Evolutionary conservation across 352 stramenopile species (phyloP), one percentile per base, ranked within the genome.

Genomic region (Globisporangium barbulae): DNA sequence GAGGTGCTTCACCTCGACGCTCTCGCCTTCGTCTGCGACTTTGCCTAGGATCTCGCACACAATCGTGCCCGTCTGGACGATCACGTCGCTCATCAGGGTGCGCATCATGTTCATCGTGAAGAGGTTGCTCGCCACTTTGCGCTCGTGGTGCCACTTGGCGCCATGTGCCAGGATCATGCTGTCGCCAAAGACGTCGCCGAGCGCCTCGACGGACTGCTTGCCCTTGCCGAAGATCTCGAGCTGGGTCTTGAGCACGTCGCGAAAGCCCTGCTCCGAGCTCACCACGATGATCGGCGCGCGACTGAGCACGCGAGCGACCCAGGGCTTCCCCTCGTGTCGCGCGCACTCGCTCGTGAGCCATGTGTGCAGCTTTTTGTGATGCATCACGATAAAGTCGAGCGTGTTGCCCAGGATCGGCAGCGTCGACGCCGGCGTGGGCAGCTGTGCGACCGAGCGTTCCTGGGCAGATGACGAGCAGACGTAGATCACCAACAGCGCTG

Each of bases 151-250:
- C 80, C 80, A 88, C n/a, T 42, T 41, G 37, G 55, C 47, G 19
- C 69, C 73, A 28, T 84, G 48, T 0, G 70, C 53, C n/a, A 69
- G 69, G 47, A 84, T 61, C 55, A 83, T 75, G 9, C 81, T 82
- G 12, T 82, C 68, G 44, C 87, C 85, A 39, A 96, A 79, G 15
- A 94, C 47, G 64, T 89, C 72, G 8, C 66, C 39, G 3, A 83
- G 72, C 22, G 72, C 71, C 33, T 78, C 64, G 13, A 70, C 50
- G 5, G 75, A 74, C 2, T 56, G 45, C 5, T 67, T 42, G 1
- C 78, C 83, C 50, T 93, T 91, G 7, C 75, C 67, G 44, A 95
- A 96, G 48, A 80, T 73, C 47, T 86, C 70, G 53, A 86, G 83
- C 45, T 94, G 75, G 15, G 63, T 75, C 61, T 80, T 79, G 33